A percentile compares a stretch with the other conserved stretches of the same genome.
Conservation (phyloP, 2,329 filamentous ascomycete species). For the Pyrenophora seminiperda region DNA sequence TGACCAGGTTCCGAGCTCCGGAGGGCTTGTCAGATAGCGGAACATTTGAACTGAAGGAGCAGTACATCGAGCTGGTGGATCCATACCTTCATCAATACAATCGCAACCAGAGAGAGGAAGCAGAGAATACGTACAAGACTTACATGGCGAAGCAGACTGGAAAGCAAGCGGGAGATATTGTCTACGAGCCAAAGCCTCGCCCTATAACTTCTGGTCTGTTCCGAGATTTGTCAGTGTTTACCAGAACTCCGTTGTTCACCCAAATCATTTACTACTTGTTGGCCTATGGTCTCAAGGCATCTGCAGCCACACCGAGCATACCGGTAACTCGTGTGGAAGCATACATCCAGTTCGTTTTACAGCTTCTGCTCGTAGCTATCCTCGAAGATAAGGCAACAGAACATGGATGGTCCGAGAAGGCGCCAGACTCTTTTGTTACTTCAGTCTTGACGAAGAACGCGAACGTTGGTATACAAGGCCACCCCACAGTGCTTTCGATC, state of each 20-base stretch:
- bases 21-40: constrained; percentile 92
- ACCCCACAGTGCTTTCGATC: constrained; percentile 57
- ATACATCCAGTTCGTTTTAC: constrained; percentile 88
- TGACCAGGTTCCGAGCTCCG: constrained; percentile 86
- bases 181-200: constrained; percentile 85
- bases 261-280: constrained; percentile 90
- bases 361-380: constrained; percentile 83
- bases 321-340: constrained; percentile 84
- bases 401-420: constrained; percentile 48
- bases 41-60: constrained; percentile 87
- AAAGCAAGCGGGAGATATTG: constrained; percentile 78
- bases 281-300: constrained; percentile 75
- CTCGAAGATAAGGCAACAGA: constrained; percentile 72
- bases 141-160: constrained; percentile 87
- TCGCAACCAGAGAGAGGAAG: constrained; percentile 95
- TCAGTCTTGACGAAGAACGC: constrained; percentile 70
- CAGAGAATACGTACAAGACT: constrained; percentile 84
- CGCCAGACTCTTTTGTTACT: constrained; percentile 70
- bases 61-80: constrained; percentile 86
- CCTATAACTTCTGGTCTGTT: constrained; percentile 80
- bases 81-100: constrained; percentile 96
- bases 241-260: constrained; percentile 80
- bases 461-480: constrained; percentile 45
- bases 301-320: constrained; percentile 72
- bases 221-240: constrained; percentile 76